Evolutionary conservation across 2,329 filamentous ascomycete genomes (phyloP), one percentile per base, ranked within the genome.

Genomic region (Alternaria infectoria): DNA sequence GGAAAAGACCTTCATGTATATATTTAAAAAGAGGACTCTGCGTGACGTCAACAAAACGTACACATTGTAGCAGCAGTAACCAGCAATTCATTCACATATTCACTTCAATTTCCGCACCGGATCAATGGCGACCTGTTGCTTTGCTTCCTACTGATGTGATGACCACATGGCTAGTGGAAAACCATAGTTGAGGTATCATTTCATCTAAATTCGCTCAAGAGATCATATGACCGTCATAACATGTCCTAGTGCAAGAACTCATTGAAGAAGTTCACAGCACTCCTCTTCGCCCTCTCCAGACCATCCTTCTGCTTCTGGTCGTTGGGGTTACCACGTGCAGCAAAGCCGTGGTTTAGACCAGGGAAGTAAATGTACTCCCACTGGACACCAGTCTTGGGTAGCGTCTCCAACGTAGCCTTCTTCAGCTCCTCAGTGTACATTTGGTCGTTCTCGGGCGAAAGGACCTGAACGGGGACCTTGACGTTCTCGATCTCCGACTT

Each of bases 291-390:
- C 67, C 73, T 74, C 61, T 79, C 77, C 47, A 79, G 51, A 3
- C 73, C 76, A 40, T 71, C 66, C 70, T 72, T 77, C 66, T 79
- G 73, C 57, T 61, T 45, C 32, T 63, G 21, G 17, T 78, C 60
- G 10, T 59, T 72, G 15, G 60, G 65, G 62, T 79, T 67, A 11
- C 76, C 77, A 49, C 73, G 66, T 3, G 67, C 65, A 10, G 76
- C 76, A 62, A 79, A 79, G 10, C 76, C 77, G 68, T 79, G 77
- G 10, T 11, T 17, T 11, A 79, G 52, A 2, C 74, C 73, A 2
- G 77, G 75, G 63, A 77, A 79, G 52, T 76, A 70, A 3, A 77
- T 44, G 57, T 79, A 79, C 64, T 79, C 76, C 68, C 72, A 79
- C 25, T 69, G 69, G 7, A 79, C 68, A 10, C 70, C 71, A 7